Base-by-base conservation (phyloP, 768 basidiomycete genomes). In the Coprinopsis strossmayeri region DNA sequence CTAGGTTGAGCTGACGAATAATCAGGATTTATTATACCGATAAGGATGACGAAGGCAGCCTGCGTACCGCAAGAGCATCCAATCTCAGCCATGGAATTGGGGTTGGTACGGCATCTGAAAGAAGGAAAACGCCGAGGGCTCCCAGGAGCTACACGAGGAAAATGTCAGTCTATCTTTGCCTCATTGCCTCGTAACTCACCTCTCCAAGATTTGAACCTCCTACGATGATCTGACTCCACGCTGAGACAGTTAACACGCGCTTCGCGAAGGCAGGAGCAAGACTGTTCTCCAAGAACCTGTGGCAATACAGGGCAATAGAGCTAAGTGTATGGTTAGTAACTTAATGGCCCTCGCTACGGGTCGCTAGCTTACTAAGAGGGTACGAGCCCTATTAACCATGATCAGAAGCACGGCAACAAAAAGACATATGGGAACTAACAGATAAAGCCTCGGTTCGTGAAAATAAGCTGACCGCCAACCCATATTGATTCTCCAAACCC, bases 131-230 rank as follows among this genome's bases (percentile, higher is more conserved):
- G 24, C 57, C 48, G 2, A 60, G 32, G 5, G 65, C 64, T 27
- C 64, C 64, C 9, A 65, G 55, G 17, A 66, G 60, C 57, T 63
- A 30, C n/a, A n/a, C n/a, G n/a, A n/a, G n/a, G n/a, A n/a, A n/a
- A n/a, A n/a, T n/a, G n/a, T n/a, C n/a, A n/a, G n/a, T n/a, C n/a
- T n/a, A n/a, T n/a, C n/a, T n/a, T n/a, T n/a, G n/a, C n/a, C n/a
- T n/a, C n/a, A n/a, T n/a, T n/a, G n/a, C n/a, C n/a, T n/a, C n/a
- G n/a, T n/a, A n/a, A n/a, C n/a, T 42, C 34, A 59, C 61, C 50
- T 66, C 64, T 43, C 64, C 64, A 45, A 66, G 63, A 40, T 66
- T 66, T 11, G 64, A 66, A 17, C 64, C 64, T 20, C 64, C 64
- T 28, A 64, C 62, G 26, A 66, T 63, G 44, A 66, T 64, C 34